These are phyloP conservation scores for Geotrichum ghanense DNA, from an alignment of 805 yeast genomes.

Conservation along the genomic window DNA sequence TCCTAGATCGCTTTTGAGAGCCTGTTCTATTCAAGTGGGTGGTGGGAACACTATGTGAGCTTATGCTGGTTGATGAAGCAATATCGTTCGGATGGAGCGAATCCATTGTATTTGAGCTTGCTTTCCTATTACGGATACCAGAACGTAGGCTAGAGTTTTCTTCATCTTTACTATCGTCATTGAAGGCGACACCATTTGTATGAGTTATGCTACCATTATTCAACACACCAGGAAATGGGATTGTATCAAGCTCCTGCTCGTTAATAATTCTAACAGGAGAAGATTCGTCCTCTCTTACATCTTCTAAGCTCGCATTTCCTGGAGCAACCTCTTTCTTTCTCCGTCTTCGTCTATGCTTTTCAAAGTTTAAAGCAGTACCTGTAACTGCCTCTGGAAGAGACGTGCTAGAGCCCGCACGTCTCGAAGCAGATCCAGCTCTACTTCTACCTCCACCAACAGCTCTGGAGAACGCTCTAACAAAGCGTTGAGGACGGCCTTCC, in stretches of 20 bases:
- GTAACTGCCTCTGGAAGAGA: background rate
- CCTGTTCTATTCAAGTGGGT: background rate
- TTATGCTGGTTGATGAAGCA: background rate
- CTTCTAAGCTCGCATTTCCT: background rate
- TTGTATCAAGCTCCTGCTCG: background rate
- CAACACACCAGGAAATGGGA: background rate
- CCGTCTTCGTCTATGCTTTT: background rate
- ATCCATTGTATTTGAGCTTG: background rate
- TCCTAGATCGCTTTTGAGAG: constrained; percentile 1
- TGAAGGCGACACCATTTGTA: background rate
- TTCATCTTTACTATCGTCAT: background rate
- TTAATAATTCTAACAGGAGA: background rate
- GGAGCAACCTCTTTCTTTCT: background rate
- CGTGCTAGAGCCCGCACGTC: background rate
- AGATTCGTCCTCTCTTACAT: background rate
- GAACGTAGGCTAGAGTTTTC: background rate
- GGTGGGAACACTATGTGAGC: background rate
- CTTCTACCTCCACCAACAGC: constrained; percentile 1
- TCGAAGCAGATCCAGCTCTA: background rate
- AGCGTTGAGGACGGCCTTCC: constrained; percentile 75
- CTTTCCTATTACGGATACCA: background rate
- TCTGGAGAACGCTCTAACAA: background rate
- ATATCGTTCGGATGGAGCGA: background rate
- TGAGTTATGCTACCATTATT: background rate
- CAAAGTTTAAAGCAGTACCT: background rate